Percentiles rank a stretch among this genome's conserved stretches.
phyloP scores from a whole-genome alignment of 139 green algal genomes.

The Coelastrella sp. region DNA sequence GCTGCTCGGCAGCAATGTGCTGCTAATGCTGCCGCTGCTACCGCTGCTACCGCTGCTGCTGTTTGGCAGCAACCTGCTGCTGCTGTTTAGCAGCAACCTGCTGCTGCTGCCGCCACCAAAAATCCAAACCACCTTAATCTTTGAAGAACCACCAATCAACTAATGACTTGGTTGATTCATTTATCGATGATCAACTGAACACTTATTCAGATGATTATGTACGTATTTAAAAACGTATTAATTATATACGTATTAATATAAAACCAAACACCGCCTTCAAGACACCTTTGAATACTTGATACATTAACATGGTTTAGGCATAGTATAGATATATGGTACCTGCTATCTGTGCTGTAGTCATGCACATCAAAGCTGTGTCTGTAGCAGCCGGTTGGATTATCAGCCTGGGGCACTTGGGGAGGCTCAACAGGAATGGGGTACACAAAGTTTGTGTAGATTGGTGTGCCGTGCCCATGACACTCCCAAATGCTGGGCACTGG shows the following conservation, averaged over 20 bases:
- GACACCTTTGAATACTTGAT: too few species aligned
- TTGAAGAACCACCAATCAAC: too few species aligned
- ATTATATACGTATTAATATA: too few species aligned
- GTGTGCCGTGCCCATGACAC: constrained; percentile 82
- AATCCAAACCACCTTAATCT: too few species aligned
- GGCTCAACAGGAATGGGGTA: constrained; percentile 94
- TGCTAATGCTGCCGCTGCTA: neutral
- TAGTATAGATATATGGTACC: neutral
- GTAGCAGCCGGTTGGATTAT: constrained; percentile 97
- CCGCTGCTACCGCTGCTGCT: neutral
- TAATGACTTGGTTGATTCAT: too few species aligned
- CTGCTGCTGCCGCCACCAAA: neutral
- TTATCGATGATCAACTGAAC: too few species aligned
- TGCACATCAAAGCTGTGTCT: constrained; percentile 75
- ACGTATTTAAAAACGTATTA: too few species aligned
- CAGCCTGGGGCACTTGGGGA: constrained; percentile 80
- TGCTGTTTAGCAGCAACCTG: neutral
- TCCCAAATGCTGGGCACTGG: constrained; percentile 92
- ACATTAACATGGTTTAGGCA: too few species aligned
- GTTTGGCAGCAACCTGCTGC: neutral
- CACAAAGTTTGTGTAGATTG: constrained; percentile 95
- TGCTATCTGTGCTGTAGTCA: neutral
- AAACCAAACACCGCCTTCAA: too few species aligned
- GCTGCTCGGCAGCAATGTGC: neutral
- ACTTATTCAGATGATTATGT: too few species aligned